Base-by-base conservation (phyloP, 164 flowering plant genomes). In the Berberis vulgaris region DNA sequence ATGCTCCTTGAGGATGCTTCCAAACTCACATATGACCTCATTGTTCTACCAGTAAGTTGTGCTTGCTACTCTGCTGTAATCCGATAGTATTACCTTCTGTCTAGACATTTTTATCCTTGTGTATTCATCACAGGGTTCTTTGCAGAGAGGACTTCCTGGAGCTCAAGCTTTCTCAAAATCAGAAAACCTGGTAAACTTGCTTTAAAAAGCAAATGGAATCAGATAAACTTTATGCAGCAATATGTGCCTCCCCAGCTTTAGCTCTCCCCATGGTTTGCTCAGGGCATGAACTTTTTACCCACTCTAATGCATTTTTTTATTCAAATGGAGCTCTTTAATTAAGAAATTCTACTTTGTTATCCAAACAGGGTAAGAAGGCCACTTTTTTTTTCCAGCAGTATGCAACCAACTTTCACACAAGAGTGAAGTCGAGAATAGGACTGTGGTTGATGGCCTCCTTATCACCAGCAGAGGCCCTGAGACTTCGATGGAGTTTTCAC, bases 391-490 rank as follows among this genome's bases (percentile, higher is more conserved):
- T 72, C 98, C 98, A 11, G 81, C 91, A 52, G 7, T 93, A 85
- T 83, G 96, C 75, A 65, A 74, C 72, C 86, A 90, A 73, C 79
- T 93, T 40, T 83, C 91, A 0, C 95, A 90, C 76, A 73, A 67
- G 62, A 90, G 89, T 61, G 81, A 77, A 67, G 75, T 65, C 46
- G 88, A 86, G 60, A 82, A 79, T 71, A 77, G 97, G 67, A 86
- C 87, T 65, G 86, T 93, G 58, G 83, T 88, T 38, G 97, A 93
- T 75, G 95, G 96, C 41, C 84, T 87, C 71, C 86, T 93, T 44
- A 78, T 93, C 47, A 90, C 96, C 45, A 90, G 97, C 74, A 76
- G 90, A 75, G 96, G 96, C 11, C 97, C 98, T 1, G 98, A 92
- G 56, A 88, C 96, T 13, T 43, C 96, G 58, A 83, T 93, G 79